Evolutionary conservation across 441 rosid species (phyloP), one percentile per base, ranked within the genome.

Genomic region (Gossypium aridum): DNA sequence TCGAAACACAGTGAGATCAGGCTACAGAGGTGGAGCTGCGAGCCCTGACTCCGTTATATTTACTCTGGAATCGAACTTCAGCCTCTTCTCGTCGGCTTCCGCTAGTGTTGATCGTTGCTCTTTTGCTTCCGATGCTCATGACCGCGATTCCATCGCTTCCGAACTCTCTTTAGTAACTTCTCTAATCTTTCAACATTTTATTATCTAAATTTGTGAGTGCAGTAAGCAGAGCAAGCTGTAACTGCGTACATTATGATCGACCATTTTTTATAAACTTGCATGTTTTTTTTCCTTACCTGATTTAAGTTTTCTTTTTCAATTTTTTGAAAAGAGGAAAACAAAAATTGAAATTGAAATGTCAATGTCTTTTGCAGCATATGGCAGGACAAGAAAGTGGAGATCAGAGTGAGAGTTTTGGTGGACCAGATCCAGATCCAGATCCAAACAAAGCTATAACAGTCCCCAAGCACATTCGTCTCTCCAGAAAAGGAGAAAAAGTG

Each of bases 41-140:
- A 93, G 99, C 53, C 97, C 99, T 1, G 96, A 91, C 79, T 93
- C 98, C 1, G 84, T 89, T 39, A 89, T 89, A 76, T 89, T 92
- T 89, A 87, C 97, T 31, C 87, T 81, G 20, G 96, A 93, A 66
- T 88, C 94, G 25, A 92, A 88, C 77, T 89, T 91, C 77, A 95
- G 97, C 54, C 88, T 89, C 71, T 91, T 92, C 80, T 88, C 98
- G 56, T 93, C 99, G 71, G 90, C 98, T 75, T 89, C 98, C 70
- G 95, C 92, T 14, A 91, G 97, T 76, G 97, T 90, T 61, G 97
- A 89, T 70, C 97, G 92, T 77, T 92, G 92, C 90, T 94, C 98
- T 49, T 87, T 89, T 19, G 88, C 95, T 25, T 91, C 99, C 69
- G 95, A 93, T 64, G 90, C 91, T 76, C 87, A 76, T 69, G 92